Percentiles rank a stretch among this genome's conserved stretches.
Conservation (phyloP, 1,284 basidiomycete genomes). For the Uromyces viciae-fabae region DNA sequence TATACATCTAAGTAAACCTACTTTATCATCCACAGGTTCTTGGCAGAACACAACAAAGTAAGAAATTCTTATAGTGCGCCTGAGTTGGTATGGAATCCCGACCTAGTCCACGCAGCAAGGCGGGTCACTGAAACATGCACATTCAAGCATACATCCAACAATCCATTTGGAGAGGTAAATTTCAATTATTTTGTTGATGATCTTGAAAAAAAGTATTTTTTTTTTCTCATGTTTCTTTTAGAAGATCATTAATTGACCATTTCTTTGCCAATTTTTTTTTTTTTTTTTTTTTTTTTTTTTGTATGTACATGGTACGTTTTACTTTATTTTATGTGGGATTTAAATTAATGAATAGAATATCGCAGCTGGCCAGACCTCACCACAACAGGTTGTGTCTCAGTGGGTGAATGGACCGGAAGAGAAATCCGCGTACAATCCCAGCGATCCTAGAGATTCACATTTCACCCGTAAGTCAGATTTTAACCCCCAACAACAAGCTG, state of each 20-base stretch:
- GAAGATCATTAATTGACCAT: too few species aligned
- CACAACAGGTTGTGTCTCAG: slow-evolving; percentile 2
- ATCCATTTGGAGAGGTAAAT: slow-evolving; percentile 36
- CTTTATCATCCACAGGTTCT: neutral
- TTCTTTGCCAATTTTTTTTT: neutral
- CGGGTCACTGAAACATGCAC: slow-evolving; percentile 15
- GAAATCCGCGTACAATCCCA: slow-evolving; percentile 27
- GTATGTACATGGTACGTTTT: neutral
- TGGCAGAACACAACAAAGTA: slow-evolving; percentile 35
- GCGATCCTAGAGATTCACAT: slow-evolving; percentile 14
- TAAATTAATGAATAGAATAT: slow-evolving; percentile 23
- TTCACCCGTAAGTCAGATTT: slow-evolving; percentile 35
- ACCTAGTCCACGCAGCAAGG: slow-evolving; percentile 5
- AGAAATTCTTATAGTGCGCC: slow-evolving; percentile 12
- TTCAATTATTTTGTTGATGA: too few species aligned
- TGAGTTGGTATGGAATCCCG: slow-evolving; percentile 28
- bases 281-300: neutral
- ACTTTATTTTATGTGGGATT: neutral
- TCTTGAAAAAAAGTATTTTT: too few species aligned
- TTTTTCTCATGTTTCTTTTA: too few species aligned
- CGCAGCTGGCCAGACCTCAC: slow-evolving; percentile 37
- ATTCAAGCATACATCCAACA: slow-evolving; percentile 30
- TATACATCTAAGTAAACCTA: neutral
- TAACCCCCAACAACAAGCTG: neutral
- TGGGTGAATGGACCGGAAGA: slow-evolving; percentile 39